A percentile compares a stretch with the other conserved stretches of the same genome.
These are phyloP conservation scores for Geotrichum klebahnii DNA, from an alignment of 1,139 yeast species.

Conservation along the genomic window DNA sequence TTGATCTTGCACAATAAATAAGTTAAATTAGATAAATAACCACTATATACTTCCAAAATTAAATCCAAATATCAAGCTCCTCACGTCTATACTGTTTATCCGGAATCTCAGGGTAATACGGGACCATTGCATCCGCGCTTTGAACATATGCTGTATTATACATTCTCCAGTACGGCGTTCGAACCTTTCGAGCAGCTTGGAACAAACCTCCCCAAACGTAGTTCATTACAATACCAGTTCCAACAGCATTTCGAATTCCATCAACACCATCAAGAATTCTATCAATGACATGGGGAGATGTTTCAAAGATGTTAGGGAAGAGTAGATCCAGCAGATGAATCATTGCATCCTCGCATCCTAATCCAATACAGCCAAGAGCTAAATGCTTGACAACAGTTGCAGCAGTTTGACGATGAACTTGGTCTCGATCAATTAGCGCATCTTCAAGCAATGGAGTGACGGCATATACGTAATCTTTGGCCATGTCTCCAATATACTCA, in stretches of 20 bases:
- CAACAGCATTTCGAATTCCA: conserved; percentile 66
- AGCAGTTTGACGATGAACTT: conserved; percentile 93
- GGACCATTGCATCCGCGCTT: conserved; percentile 71
- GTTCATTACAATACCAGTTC: conserved; percentile 68
- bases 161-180: conserved; percentile 80
- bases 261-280: conserved; percentile 80
- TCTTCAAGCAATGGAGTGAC: conserved; percentile 80
- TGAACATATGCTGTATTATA: conserved; percentile 76
- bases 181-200: conserved; percentile 87
- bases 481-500: conserved; percentile 83
- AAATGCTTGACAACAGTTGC: conserved; percentile 81
- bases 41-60: conserved; percentile 18
- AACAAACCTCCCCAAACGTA: conserved; percentile 86
- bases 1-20: too few relatives aligned
- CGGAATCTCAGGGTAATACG: conserved; percentile 66
- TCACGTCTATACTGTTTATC: conserved; percentile 34
- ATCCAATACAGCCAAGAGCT: conserved; percentile 74
- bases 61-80: conserved; percentile 46
- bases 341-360: conserved; percentile 70
- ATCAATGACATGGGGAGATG: conserved; percentile 89
- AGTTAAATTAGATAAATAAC: too few relatives aligned
- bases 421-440: conserved; percentile 86
- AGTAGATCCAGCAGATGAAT: conserved; percentile 70
- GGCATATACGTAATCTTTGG: conserved; percentile 78
- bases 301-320: conserved; percentile 82